A percentile compares a stretch with the other conserved stretches of the same genome.
phyloP scores from a whole-genome alignment of 352 stramenopile species.

The Phytopythium cucurbitacearum region DNA sequence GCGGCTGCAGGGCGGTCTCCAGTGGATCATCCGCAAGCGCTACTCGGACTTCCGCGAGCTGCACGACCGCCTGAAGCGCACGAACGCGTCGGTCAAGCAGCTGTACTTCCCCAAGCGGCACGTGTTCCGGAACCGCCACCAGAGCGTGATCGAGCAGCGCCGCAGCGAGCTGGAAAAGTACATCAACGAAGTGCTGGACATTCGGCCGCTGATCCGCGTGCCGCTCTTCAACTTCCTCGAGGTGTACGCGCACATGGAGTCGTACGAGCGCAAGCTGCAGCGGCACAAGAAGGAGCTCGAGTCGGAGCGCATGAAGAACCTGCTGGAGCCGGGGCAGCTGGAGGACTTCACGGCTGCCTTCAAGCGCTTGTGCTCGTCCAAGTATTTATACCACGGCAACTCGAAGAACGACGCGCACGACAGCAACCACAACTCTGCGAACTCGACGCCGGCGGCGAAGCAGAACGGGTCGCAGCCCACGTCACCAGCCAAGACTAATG shows the following conservation, averaged over 20 bases:
- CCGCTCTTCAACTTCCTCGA: slow-evolving; percentile 88
- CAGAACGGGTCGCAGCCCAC: slow-evolving; percentile 15
- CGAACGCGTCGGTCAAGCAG: slow-evolving; percentile 70
- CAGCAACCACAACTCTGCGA: slow-evolving; percentile 12
- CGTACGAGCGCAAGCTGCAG: slow-evolving; percentile 80
- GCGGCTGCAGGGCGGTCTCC: slow-evolving; percentile 66
- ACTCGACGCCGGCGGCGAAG: slow-evolving; percentile 10
- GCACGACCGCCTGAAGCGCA: slow-evolving; percentile 78
- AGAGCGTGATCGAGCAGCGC: slow-evolving; percentile 83
- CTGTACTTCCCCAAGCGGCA: slow-evolving; percentile 85
- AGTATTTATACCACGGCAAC: slow-evolving; percentile 75
- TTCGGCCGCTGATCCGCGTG: slow-evolving; percentile 73
- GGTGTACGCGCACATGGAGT: slow-evolving; percentile 86
- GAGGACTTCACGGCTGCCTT: slow-evolving; percentile 76
- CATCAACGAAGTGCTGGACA: slow-evolving; percentile 83
- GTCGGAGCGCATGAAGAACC: slow-evolving; percentile 84
- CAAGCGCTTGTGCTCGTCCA: slow-evolving; percentile 77
- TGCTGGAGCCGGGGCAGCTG: slow-evolving; percentile 53
- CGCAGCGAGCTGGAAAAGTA: slow-evolving; percentile 85
- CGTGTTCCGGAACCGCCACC: slow-evolving; percentile 80
- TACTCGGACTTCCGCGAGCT: slow-evolving; percentile 89
- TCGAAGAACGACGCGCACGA: slow-evolving; percentile 25
- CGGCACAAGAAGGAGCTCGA: slow-evolving; percentile 86
- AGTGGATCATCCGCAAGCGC: slow-evolving; percentile 87
- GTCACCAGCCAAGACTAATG: slow-evolving; percentile 38